phyloP scores from a whole-genome alignment of 75 land plant species.

The Chamaecyparis obtusa region DNA sequence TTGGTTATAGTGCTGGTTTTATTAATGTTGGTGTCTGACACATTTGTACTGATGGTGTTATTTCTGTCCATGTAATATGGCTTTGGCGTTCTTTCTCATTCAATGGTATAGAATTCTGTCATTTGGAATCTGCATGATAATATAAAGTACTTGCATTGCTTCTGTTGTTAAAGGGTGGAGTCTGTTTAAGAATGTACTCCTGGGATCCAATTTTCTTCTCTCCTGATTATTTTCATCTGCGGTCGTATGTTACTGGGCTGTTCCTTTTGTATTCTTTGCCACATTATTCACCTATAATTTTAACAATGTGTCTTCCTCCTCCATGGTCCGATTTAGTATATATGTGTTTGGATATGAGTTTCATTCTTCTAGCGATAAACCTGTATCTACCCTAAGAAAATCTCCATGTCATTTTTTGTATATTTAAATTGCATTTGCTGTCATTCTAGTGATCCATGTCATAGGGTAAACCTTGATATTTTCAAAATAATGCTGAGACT shows the following conservation, averaged over 20 bases:
- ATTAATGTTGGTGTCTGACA: not conserved
- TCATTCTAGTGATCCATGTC: not conserved
- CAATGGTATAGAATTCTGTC: not conserved
- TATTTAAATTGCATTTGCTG: not conserved
- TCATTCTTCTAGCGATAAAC: not conserved
- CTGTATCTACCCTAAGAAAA: not conserved
- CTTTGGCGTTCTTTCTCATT: not conserved
- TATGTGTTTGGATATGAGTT: not conserved
- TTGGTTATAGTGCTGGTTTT: not conserved
- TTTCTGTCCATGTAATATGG: not conserved
- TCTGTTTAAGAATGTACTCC: not conserved
- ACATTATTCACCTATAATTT: not conserved
- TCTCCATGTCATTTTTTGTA: not conserved
- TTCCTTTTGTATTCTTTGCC: not conserved
- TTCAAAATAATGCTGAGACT: not conserved
- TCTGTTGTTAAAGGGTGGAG: not conserved
- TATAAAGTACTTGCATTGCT: not conserved
- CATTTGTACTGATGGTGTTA: not conserved
- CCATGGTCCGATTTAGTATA: not conserved
- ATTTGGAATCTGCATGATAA: not conserved
- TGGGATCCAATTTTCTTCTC: not conserved
- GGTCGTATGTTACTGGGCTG: not conserved
- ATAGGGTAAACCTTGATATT: not conserved
- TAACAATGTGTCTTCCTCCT: not conserved
- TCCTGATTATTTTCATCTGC: not conserved